phyloP scores from a whole-genome alignment of 768 basidiomycete species.

The Pleurotus tuber-regium region DNA sequence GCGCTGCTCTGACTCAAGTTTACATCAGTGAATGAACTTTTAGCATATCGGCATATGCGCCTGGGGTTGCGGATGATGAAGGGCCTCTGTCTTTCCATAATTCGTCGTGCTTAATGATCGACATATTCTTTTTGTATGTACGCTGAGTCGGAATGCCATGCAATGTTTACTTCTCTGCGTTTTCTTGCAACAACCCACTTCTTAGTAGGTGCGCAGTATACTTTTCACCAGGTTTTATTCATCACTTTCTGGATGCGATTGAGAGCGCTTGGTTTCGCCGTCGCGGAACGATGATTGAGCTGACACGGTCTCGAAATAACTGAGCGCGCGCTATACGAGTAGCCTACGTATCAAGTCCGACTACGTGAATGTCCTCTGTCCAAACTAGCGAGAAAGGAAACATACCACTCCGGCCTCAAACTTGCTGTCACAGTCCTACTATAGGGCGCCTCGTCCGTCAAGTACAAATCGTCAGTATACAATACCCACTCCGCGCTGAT shows the following conservation, averaged over 20 bases:
- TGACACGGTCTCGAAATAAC: conserved; percentile 85
- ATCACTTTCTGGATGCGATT: conserved; percentile 52
- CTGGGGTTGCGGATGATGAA: too few relatives aligned
- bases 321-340: conserved; percentile 53
- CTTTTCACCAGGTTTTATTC: too few relatives aligned
- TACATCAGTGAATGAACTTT: too few relatives aligned
- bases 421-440: conserved; percentile 89
- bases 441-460: conserved; percentile 83
- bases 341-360: conserved; percentile 41
- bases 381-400: conserved; percentile 8
- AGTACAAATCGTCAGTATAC: conserved; percentile 91
- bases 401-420: conserved; percentile 83
- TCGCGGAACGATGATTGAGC: conserved; percentile 56
- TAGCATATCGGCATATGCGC: too few relatives aligned
- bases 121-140: too few relatives aligned
- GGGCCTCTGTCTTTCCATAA: too few relatives aligned
- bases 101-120: too few relatives aligned
- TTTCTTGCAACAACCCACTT: too few relatives aligned
- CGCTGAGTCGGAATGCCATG: too few relatives aligned
- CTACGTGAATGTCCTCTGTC: not conserved
- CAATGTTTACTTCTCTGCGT: too few relatives aligned
- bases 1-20: too few relatives aligned
- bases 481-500: conserved; percentile 88
- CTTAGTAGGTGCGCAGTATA: too few relatives aligned
- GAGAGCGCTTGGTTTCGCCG: conserved; percentile 66